These are phyloP conservation scores for Xylariales sp. DNA, from an alignment of 2,329 filamentous ascomycete genomes.

Conservation along the genomic window DNA sequence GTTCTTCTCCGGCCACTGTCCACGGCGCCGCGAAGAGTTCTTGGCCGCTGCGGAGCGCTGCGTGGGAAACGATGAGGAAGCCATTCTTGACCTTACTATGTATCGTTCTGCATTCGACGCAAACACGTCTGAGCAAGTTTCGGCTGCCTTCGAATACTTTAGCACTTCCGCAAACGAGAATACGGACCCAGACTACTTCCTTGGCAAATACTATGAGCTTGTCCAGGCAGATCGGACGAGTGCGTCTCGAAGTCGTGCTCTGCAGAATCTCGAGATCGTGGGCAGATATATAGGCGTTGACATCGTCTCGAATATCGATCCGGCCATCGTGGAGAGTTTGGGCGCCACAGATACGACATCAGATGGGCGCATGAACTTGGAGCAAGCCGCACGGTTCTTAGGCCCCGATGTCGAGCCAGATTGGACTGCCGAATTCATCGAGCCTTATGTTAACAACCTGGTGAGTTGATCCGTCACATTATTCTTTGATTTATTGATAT, in stretches of 20 bases:
- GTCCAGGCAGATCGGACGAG: constrained; percentile 8
- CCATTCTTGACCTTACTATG: constrained; percentile 16
- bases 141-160: constrained; percentile 20
- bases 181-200: constrained; percentile 11
- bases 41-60: constrained; percentile 21
- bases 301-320: constrained; percentile 14
- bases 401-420: constrained; percentile 15
- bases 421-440: constrained; percentile 21
- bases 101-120: background rate
- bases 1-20: constrained; percentile 17
- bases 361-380: constrained; percentile 18
- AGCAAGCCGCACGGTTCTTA: constrained; percentile 17
- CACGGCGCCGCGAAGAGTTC: constrained; percentile 17
- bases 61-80: constrained; percentile 16
- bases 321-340: background rate
- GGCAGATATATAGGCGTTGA: constrained; percentile 16
- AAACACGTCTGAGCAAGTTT: constrained; percentile 6
- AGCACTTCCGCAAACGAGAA: constrained; percentile 8
- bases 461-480: constrained; percentile 15
- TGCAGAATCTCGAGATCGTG: constrained; percentile 19
- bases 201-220: constrained; percentile 15
- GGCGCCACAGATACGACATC: constrained; percentile 6
- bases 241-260: constrained; percentile 10
- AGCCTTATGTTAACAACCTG: constrained; percentile 16
- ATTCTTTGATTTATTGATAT: no score